Evolutionary conservation across 2,329 filamentous ascomycete genomes (phyloP), one percentile per base, ranked within the genome.

Genomic region (Chaetomiaceae sp.): DNA sequence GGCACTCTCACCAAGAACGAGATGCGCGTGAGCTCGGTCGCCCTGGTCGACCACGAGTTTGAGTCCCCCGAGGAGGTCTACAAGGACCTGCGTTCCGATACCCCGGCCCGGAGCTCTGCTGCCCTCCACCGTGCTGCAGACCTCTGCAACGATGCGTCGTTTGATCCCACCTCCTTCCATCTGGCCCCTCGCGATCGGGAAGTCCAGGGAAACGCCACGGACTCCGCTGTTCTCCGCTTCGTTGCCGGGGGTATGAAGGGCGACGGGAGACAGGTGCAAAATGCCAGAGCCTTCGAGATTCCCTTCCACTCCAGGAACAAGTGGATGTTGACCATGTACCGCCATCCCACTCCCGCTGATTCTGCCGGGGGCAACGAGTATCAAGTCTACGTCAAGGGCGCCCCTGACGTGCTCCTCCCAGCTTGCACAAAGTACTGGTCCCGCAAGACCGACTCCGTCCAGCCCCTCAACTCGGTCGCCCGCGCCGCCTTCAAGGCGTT

Each of bases 301-400:
- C 81, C 82, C 0, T 86, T 86, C 61, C 82, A 85, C 62, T 84
- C 80, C 0, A 78, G 78, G 55, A 76, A 84, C 57, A 86, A 86
- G 68, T 82, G 81, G 58, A 54, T 57, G 56, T 84, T 85, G 81
- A 82, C 80, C 2, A 81, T 84, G 34, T 78, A 84, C 51, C 83
- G 80, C 64, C 66, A 65, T 14, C 27, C 4, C 32, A 27, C 7
- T 27, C n/a, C n/a, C n/a, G n/a, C n/a, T n/a, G n/a, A n/a, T n/a
- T n/a, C n/a, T n/a, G n/a, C n/a, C n/a, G n/a, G 33, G 5, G 36
- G 25, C 8, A 34, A 48, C 29, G 27, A 41, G 46, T 48, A 48
- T 25, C 36, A 37, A 11, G 30, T 60, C 23, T 78, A 76, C 62
- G 77, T 77, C 57, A 80, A 80, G 60, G 79, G 79, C 46, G 82